Base-by-base conservation (phyloP, 2,329 filamentous ascomycete genomes). In the Diaporthe sp. region DNA sequence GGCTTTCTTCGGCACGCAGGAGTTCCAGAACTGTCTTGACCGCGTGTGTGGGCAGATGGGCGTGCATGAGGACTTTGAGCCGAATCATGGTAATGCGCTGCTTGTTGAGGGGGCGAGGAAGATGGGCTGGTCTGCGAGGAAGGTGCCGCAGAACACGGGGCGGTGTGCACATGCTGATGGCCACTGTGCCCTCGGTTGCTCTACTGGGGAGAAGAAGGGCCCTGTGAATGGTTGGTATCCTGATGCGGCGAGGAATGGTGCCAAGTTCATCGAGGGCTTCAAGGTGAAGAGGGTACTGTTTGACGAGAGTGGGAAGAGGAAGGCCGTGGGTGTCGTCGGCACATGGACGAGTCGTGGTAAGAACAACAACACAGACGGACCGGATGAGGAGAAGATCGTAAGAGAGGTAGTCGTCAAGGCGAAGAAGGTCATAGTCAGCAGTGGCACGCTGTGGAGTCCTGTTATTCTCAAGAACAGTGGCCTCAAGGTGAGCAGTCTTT, bases 181-280 rank as follows among this genome's bases (percentile, higher is more conserved):
- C 13, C 85, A 86, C 69, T 91, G 90, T 79, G 83, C 86, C 30
- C 77, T 89, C 30, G 89, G 89, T 4, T 91, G 89, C 77, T 89
- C 89, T n/a, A 89, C 90, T 1, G 90, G 89, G 67, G 90, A 91
- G 76, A 97, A 97, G 84, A 91, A 94, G 82, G 94, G 95, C 0
- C 93, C 95, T 0, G 88, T 90, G 0, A 90, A 93, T 33, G 91
- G 90, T 3, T 97, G 91, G 86, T 85, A 97, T 13, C 93, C 93
- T 0, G 94, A 95, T 79, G 95, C 95, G 4, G 92, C 91, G 0
- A 87, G 88, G 69, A 91, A 93, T 0, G 95, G 95, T 0, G 93
- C 95, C 0, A 86, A 88, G 77, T 97, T 97, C 80, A 89, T 96
- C 74, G 94, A 97, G 84, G 95, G 95, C 0, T 94, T 96, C 79